Base-by-base conservation (phyloP, 2,329 filamentous ascomycete species). In the Huntiella savannae region DNA sequence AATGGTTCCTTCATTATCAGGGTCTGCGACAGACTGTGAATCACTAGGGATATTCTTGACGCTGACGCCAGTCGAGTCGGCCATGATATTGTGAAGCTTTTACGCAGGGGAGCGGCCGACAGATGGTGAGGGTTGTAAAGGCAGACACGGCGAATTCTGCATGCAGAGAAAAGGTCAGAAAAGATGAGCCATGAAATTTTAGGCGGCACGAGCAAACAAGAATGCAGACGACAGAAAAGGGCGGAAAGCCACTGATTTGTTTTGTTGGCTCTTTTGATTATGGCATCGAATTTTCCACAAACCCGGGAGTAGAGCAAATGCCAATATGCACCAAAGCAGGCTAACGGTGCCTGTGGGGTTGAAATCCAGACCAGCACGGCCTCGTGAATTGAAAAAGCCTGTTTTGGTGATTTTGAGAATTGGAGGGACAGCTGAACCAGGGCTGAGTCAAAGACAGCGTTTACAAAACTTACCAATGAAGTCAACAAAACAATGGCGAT, bases 1-100 rank as follows among this genome's bases (percentile, higher is more conserved):
- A 53, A 88, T 71, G 64, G 73, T 82, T 63, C 93, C 86, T 57
- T 93, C 85, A 33, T 77, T 69, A 54, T 85, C 80, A 17, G 44
- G 44, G 19, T 49, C 48, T 32, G 40, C 44, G 37, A 49, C 34
- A 40, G 44, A 49, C 28, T 47, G 48, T 4, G 48, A 43, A 33
- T 49, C 48, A 15, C 40, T 47, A 19, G 40, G 40, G 28, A 28
- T 44, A 41, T 38, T 45, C 33, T 16, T 44, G 44, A 44, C 48
- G 35, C 35, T 49, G 35, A 44, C 44, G 40, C 40, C 44, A 46
- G 43, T 42, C 16, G 33, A 35, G 35, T 49, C 40, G 28, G 46
- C 44, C 48, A 49, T 49, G 48, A 49, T 49, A 49, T 36, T 28
- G 33, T 16, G 36, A 13, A 43, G 32, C n/a, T 12, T 8, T 13